Evolutionary conservation across 768 basidiomycete species (phyloP).

Genomic region (Pisolithus microcarpus): DNA sequence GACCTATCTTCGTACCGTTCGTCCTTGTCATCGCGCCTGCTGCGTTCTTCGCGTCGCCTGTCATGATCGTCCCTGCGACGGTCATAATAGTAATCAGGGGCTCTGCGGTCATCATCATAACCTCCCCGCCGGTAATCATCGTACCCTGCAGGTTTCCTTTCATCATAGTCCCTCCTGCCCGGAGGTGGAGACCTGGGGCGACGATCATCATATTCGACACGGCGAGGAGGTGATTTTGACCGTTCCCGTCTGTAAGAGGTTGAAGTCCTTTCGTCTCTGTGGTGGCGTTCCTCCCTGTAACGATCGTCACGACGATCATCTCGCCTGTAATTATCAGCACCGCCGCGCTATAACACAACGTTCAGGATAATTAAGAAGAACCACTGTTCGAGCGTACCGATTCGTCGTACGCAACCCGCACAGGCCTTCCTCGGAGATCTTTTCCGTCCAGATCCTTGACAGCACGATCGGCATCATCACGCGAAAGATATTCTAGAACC

Average conservation of each 20-base stretch:
- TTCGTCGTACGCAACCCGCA: constrained; percentile 63
- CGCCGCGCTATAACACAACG: constrained; percentile 42
- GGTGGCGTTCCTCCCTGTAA: constrained; percentile 44
- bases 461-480: constrained; percentile 92
- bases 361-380: background rate
- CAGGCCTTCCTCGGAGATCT: constrained; percentile 78
- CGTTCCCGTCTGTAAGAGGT: constrained; percentile 60
- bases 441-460: constrained; percentile 79
- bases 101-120: constrained; percentile 73
- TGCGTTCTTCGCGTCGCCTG: constrained; percentile 52
- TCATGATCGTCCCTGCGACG: constrained; percentile 76
- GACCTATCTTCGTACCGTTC: constrained; percentile 73
- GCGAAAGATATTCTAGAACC: constrained; percentile 81
- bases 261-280: constrained; percentile 38
- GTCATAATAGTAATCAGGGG: constrained; percentile 81
- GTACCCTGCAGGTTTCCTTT: constrained; percentile 87
- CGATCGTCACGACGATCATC: constrained; percentile 57
- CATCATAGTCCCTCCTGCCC: constrained; percentile 72
- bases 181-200: constrained; percentile 73
- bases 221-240: constrained; percentile 68
- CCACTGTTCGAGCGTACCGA: constrained; percentile 36
- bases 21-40: constrained; percentile 79
- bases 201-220: constrained; percentile 67
- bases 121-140: constrained; percentile 82
- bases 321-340: constrained; percentile 68